These are phyloP conservation scores for Phoenix roebelenii DNA, from an alignment of 176 grass and related monocot species.

Conservation along the genomic window DNA sequence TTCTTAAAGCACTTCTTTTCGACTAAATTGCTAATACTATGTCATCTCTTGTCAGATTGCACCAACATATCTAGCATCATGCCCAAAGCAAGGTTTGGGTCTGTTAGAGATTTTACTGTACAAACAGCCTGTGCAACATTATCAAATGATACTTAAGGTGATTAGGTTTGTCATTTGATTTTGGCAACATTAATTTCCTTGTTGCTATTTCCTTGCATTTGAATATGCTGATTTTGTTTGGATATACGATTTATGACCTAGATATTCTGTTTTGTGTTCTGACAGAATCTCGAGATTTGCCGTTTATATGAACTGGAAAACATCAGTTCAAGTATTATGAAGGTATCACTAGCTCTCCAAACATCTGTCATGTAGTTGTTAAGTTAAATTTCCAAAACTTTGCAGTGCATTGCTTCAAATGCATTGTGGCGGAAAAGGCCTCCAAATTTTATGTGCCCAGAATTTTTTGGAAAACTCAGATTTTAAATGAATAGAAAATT, in stretches of 20 bases:
- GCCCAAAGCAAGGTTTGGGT: slow-evolving; percentile 76
- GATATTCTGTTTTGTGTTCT: slow-evolving; percentile 17
- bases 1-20: not conserved
- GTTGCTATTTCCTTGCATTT: too few relatives aligned
- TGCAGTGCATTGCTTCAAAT: too few relatives aligned
- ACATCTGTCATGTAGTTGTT: not conserved
- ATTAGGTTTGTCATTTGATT: slow-evolving; percentile 17
- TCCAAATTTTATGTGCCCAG: too few relatives aligned
- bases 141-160: slow-evolving; percentile 72
- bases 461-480: too few relatives aligned
- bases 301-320: slow-evolving; percentile 71
- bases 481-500: slow-evolving; percentile 2
- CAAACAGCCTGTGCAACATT: slow-evolving; percentile 70
- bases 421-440: too few relatives aligned
- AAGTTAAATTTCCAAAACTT: too few relatives aligned
- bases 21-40: too few relatives aligned
- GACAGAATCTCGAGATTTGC: slow-evolving; percentile 89
- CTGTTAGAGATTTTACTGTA: slow-evolving; percentile 88
- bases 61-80: slow-evolving; percentile 80
- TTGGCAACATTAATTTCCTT: not conserved
- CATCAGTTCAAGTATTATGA: slow-evolving; percentile 74
- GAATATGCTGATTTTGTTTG: too few relatives aligned
- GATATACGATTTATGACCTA: not conserved
- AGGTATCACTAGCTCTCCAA: slow-evolving; percentile 43
- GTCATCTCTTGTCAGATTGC: slow-evolving; percentile 63